Conservation (phyloP, 768 basidiomycete genomes). For the Suillus ampliporus region DNA sequence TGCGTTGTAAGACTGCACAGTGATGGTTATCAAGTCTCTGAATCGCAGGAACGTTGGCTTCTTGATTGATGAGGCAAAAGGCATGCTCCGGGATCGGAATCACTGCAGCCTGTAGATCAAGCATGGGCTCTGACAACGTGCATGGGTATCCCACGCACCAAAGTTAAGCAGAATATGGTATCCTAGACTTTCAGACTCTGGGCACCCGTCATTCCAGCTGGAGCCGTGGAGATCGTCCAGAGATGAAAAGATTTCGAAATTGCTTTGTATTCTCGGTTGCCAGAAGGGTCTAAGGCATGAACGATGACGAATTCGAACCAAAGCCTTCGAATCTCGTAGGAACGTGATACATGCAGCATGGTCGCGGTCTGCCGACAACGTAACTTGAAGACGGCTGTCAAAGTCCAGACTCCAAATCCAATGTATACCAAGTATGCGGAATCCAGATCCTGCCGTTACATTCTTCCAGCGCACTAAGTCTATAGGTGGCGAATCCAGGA, state of each 20-base stretch:
- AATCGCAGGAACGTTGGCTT: background rate
- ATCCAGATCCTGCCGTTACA: background rate
- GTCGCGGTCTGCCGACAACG: background rate
- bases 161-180: background rate
- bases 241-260: conserved; percentile 1
- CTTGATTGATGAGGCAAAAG: background rate
- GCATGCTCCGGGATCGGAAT: background rate
- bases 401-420: conserved; percentile 7
- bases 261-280: conserved; percentile 3
- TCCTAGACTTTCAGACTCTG: background rate
- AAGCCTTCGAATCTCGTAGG: background rate
- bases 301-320: background rate
- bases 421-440: background rate
- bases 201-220: background rate
- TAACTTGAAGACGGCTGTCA: background rate
- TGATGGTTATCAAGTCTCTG: background rate
- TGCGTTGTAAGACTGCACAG: background rate
- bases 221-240: background rate
- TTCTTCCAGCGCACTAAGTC: background rate
- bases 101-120: background rate
- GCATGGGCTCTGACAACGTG: no score
- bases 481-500: no score
- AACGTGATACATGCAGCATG: background rate
- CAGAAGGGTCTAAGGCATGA: conserved; percentile 1
- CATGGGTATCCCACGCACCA: background rate